Conservation (phyloP, 257 asterid species). For the Leonotis leonurus region DNA sequence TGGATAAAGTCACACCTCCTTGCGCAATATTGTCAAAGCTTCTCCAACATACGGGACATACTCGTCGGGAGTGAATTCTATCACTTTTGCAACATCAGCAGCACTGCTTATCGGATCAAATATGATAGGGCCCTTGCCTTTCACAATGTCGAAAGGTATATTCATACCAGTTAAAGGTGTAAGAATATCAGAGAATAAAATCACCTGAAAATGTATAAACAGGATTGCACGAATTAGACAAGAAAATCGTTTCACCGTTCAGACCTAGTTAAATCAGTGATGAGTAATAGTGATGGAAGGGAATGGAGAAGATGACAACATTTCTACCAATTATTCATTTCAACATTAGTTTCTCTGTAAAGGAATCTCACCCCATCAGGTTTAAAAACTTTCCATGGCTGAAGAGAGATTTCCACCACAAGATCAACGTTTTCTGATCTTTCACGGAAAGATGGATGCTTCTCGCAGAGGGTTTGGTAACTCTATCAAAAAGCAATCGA, state of each 20-base stretch:
- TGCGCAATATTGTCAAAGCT: constrained; percentile 79
- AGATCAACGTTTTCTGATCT: constrained; percentile 98
- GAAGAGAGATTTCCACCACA: constrained; percentile 96
- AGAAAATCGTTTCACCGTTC: not conserved
- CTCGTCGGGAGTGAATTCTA: constrained; percentile 81
- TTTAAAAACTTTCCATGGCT: constrained; percentile 89
- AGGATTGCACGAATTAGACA: constrained; percentile 5
- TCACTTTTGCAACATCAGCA: constrained; percentile 76
- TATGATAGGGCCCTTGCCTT: constrained; percentile 95
- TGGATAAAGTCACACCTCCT: constrained; percentile 61
- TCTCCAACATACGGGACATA: constrained; percentile 96
- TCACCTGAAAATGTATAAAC: constrained; percentile 54
- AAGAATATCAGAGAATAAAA: constrained; percentile 96
- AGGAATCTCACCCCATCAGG: constrained; percentile 84
- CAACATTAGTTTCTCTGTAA: not conserved
- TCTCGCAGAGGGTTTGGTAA: constrained; percentile 90
- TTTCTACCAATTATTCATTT: not conserved
- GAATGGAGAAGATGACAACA: too few species aligned
- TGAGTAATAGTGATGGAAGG: too few species aligned
- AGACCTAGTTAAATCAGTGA: too few species aligned
- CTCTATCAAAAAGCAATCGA: constrained; percentile 51
- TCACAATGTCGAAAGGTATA: constrained; percentile 91
- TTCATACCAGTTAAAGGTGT: constrained; percentile 97
- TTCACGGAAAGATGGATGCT: constrained; percentile 91
- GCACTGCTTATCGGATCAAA: constrained; percentile 64